A percentile compares a stretch with the other conserved stretches of the same genome.
Conservation (phyloP, 495 filamentous ascomycete genomes). For the Penicillium silybi region DNA sequence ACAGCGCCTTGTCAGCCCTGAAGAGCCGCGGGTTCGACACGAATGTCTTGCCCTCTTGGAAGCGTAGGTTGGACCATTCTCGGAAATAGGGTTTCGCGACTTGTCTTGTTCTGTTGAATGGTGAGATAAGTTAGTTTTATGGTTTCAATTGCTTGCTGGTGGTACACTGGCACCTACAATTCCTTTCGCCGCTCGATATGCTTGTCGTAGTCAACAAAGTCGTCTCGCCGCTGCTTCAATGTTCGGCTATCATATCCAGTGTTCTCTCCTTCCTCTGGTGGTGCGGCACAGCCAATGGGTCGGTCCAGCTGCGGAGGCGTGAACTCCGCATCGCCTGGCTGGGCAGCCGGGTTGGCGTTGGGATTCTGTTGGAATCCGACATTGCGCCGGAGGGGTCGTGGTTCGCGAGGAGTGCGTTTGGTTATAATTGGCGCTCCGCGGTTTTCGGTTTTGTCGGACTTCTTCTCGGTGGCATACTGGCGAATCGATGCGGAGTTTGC, state of each 20-base stretch:
- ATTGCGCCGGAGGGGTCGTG: slow-evolving; percentile 6
- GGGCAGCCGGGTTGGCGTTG: slow-evolving; percentile 15
- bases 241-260: slow-evolving; percentile 67
- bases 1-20: slow-evolving; percentile 68
- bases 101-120: slow-evolving; percentile 40
- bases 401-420: background rate
- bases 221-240: slow-evolving; percentile 64
- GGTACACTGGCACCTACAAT: slow-evolving; percentile 51
- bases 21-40: slow-evolving; percentile 73
- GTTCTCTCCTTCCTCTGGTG: slow-evolving; percentile 75
- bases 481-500: slow-evolving; percentile 25
- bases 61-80: slow-evolving; percentile 80
- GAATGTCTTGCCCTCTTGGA: slow-evolving; percentile 86
- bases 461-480: slow-evolving; percentile 28
- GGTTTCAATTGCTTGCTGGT: background rate
- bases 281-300: slow-evolving; percentile 74
- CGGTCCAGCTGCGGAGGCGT: slow-evolving; percentile 66
- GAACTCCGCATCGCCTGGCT: slow-evolving; percentile 55
- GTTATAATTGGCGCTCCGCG: slow-evolving; percentile 3
- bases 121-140: background rate
- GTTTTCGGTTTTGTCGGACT: background rate
- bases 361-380: slow-evolving; percentile 35
- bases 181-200: slow-evolving; percentile 68
- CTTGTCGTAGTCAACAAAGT: slow-evolving; percentile 80
- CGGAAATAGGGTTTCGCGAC: slow-evolving; percentile 85